Base-by-base conservation (phyloP, 169 alveolate species). In the Eimeria nieschulzi region DNA sequence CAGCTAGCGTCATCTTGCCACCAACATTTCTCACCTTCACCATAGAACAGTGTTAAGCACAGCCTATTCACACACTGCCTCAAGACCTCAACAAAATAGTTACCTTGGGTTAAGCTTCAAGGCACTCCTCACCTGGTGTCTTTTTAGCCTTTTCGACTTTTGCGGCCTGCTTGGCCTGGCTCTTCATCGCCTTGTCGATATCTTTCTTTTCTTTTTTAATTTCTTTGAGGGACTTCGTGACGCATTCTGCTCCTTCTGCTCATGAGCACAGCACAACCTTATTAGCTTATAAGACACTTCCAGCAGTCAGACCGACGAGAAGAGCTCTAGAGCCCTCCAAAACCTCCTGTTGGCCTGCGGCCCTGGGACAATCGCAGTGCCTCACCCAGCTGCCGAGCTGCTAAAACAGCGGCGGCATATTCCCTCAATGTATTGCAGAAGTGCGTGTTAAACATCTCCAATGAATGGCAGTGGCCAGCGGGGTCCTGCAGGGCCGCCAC, bases 401-500 rank as follows among this genome's bases (percentile, higher is more conserved):
- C 68, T 3, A 76, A 68, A 53, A 13, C 33, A 19, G 85, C 68
- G 7, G 85, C 85, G n/a, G 85, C 85, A 76, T 53, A 76, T 53
- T 76, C 85, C 21, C 70, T 51, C n/a, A 76, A n/a, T 23, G 68
- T 76, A 13, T 2, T 8, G 70, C 85, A 76, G 85, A 76, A 76
- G 53, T 76, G 85, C n/a, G 85, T 51, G 19, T 8, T 7, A 46
- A 23, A 12, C 12, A 39, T 10, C 17, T 53, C 85, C 21, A 10
- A 5, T 8, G 46, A 10, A 12, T 68, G 15, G 68, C 85, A 76
- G 85, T 51, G n/a, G 33, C 54, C 53, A 5, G 85, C 85, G 17
- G 85, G 85, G 85, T 76, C 85, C 54, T 76, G 85, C 6, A 76
- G 46, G 26, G 85, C 85, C 2, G 21, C 68, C 9, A 76, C 0